A percentile compares a stretch with the other conserved stretches of the same genome.
Evolutionary conservation across 495 filamentous ascomycete species (phyloP).

Genomic region (Hypoxylon subgilvum): DNA sequence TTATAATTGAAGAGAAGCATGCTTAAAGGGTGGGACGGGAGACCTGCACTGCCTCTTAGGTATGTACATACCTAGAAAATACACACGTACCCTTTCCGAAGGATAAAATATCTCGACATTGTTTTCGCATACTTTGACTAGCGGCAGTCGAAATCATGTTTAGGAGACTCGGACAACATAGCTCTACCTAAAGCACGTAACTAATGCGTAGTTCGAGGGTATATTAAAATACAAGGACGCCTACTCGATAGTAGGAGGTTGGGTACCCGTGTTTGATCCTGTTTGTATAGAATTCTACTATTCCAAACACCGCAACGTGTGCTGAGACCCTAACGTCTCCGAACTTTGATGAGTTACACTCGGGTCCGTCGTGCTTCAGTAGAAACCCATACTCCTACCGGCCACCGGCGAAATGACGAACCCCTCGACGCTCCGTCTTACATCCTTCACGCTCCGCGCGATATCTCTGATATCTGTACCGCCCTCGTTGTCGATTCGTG

Average conservation of each 20-base stretch:
- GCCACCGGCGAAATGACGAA: slow-evolving; percentile 24
- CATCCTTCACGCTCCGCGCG: slow-evolving; percentile 24
- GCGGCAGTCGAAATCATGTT: too few species aligned
- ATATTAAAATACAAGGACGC: slow-evolving; percentile 8
- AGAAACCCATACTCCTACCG: slow-evolving; percentile 39
- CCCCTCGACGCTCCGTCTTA: slow-evolving; percentile 31
- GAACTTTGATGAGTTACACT: background rate
- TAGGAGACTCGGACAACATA: too few species aligned
- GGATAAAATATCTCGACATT: too few species aligned
- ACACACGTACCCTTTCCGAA: too few species aligned
- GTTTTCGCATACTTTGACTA: too few species aligned
- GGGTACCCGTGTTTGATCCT: slow-evolving; percentile 1
- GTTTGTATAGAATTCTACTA: slow-evolving; percentile 18
- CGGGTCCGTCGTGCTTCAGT: slow-evolving; percentile 11
- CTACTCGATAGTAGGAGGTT: too few species aligned
- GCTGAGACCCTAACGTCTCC: background rate
- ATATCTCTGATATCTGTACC: slow-evolving; percentile 42
- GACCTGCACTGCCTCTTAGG: too few species aligned
- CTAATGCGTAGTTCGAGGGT: background rate
- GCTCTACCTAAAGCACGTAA: too few species aligned
- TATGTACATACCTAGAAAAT: too few species aligned
- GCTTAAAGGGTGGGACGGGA: too few species aligned
- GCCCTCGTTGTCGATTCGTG: slow-evolving; percentile 28
- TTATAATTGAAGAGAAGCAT: too few species aligned
- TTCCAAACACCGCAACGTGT: slow-evolving; percentile 20